phyloP scores from a whole-genome alignment of 1,284 basidiomycete genomes.

The Mycena sp. region DNA sequence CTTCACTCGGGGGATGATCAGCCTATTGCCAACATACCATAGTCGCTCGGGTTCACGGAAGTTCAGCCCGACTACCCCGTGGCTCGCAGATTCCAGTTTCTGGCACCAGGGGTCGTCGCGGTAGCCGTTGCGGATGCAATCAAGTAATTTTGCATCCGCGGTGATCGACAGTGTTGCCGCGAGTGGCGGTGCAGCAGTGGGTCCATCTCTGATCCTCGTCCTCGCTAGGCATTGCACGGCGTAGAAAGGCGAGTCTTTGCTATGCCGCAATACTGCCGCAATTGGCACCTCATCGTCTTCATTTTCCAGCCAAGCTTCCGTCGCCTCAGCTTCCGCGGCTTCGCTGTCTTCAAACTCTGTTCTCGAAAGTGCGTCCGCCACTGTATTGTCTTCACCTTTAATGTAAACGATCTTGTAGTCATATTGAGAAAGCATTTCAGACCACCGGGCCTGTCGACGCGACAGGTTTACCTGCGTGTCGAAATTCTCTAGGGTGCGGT shows the following conservation, averaged over 20 bases:
- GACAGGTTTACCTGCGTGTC: not conserved
- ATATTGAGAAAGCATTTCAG: constrained; percentile 35
- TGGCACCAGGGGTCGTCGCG: not conserved
- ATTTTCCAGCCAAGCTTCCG: too few relatives aligned
- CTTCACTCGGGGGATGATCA: constrained; percentile 41
- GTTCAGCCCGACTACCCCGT: too few relatives aligned
- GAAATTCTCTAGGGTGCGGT: constrained; percentile 49
- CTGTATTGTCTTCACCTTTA: constrained; percentile 44
- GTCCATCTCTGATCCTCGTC: not conserved
- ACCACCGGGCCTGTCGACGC: too few relatives aligned
- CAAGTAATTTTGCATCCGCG: not conserved
- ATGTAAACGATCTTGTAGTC: constrained; percentile 48
- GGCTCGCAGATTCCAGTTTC: not conserved
- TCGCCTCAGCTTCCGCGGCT: not conserved
- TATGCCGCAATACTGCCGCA: too few relatives aligned
- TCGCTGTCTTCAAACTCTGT: constrained; percentile 32
- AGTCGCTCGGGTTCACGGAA: constrained; percentile 24
- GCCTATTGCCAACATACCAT: constrained; percentile 37
- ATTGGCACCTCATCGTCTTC: too few relatives aligned
- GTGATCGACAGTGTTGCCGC: not conserved
- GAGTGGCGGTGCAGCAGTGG: not conserved
- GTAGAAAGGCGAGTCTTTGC: too few relatives aligned
- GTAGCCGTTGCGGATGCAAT: not conserved
- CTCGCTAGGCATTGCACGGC: not conserved
- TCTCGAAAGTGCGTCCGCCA: constrained; percentile 47